Conservation (phyloP, 139 green algal species). For the Spirogloea muscicola region DNA sequence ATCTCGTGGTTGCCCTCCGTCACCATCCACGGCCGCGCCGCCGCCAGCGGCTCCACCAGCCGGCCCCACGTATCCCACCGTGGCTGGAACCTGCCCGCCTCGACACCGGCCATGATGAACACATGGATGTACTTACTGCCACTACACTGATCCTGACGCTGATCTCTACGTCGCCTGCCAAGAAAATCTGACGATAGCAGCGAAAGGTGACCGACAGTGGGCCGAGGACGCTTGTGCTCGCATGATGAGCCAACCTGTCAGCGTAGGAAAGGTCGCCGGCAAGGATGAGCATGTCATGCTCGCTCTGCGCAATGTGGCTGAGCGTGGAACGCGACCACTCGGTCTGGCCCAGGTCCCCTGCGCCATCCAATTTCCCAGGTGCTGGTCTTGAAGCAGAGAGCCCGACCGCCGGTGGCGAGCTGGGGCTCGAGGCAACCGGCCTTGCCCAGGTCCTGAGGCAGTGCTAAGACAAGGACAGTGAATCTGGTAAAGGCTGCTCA, state of each 20-base stretch:
- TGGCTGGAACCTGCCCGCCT: conserved; percentile 58
- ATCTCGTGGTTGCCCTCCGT: conserved; percentile 75
- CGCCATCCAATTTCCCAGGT: conserved; percentile 26
- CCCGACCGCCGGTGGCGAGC: not conserved
- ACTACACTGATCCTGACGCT: too few relatives aligned
- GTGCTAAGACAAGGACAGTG: too few relatives aligned
- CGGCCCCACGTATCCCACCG: conserved; percentile 72
- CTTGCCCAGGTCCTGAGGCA: too few relatives aligned
- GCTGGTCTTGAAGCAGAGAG: not conserved
- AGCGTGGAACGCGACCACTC: conserved; percentile 65
- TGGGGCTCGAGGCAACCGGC: too few relatives aligned
- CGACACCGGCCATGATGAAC: too few relatives aligned
- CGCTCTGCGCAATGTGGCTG: conserved; percentile 52
- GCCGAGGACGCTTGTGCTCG: too few relatives aligned
- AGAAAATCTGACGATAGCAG: too few relatives aligned
- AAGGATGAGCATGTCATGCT: conserved; percentile 55
- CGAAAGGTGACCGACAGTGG: too few relatives aligned
- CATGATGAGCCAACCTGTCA: conserved; percentile 50
- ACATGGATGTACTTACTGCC: too few relatives aligned
- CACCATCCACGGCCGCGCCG: conserved; percentile 53
- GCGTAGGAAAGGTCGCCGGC: conserved; percentile 77
- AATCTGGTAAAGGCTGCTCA: too few relatives aligned
- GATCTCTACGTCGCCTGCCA: too few relatives aligned
- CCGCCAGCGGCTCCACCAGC: conserved; percentile 59
- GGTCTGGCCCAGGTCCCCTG: conserved; percentile 76